Evolutionary conservation across 1,284 basidiomycete species (phyloP), one percentile per base, ranked within the genome.

Genomic region (Ceratobasidium sp.): DNA sequence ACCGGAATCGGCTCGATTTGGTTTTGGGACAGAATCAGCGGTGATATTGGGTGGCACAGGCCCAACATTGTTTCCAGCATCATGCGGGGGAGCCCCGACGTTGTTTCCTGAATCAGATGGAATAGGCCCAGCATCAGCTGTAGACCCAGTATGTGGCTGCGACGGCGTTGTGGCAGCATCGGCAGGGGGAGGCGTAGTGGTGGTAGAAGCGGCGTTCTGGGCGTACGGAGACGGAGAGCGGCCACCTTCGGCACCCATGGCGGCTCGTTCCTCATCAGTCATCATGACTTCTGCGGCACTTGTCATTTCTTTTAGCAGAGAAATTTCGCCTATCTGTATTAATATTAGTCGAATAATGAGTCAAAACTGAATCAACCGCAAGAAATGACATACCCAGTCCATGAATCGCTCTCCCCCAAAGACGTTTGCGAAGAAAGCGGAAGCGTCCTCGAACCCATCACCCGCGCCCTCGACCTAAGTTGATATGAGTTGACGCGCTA

Each of bases 261-360:
- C 94, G 14, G 90, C 91, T 80, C 91, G 91, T 80, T 98, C 96
- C 79, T 98, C 96, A 4, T 97, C 94, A 0, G 91, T 89, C 86
- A 92, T 90, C 84, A 93, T 90, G 1, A 89, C 89, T 36, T 88
- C 87, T n/a, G 92, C 91, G 23, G 89, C 86, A 26, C 84, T 85
- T 1, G 91, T 92, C 90, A 94, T 93, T 77, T 94, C 92, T 78
- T 95, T 96, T 89, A 96, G 92, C 60, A 97, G 85, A 2, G 92
- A 92, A 64, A 97, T 96, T 82, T 96, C 94, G 72, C 94, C 94
- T 76, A 97, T 95, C 92, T 95, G 46, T 36, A 45, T 4, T 18
- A 9, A n/a, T 45, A 3, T 4, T 57, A 12, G 46, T 50, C 26
- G 23, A 46, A 75, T 62, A 61, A 18, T 21, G 18, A 43, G 36